phyloP scores from a whole-genome alignment of 768 basidiomycete species.

The Pluteus cervinus region DNA sequence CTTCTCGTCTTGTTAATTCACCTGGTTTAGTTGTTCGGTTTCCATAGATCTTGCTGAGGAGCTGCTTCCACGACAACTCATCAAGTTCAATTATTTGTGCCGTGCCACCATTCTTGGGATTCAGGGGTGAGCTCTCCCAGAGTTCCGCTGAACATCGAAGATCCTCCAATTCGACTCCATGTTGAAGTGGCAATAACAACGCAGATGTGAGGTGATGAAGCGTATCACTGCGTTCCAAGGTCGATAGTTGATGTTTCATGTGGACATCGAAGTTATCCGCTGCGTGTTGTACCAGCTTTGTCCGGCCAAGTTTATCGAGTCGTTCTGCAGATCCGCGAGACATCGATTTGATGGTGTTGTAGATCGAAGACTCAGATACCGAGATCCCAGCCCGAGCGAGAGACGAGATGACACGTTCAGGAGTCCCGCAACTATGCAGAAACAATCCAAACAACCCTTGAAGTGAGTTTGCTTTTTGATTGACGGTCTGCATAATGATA shows the following conservation, averaged over 20 bases:
- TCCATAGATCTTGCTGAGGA: background rate
- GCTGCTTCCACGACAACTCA: too few relatives aligned
- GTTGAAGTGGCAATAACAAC: conserved; percentile 14
- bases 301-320: conserved; percentile 9
- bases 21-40: background rate
- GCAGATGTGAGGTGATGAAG: conserved; percentile 20
- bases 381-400: conserved; percentile 22
- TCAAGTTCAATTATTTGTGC: conserved; percentile 7
- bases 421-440: conserved; percentile 8
- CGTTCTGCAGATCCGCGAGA: conserved; percentile 7
- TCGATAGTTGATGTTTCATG: conserved; percentile 11
- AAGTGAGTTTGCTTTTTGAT: conserved; percentile 15
- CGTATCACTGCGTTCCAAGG: conserved; percentile 11
- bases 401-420: conserved; percentile 18
- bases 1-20: background rate
- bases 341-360: conserved; percentile 9
- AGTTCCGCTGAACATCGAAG: conserved; percentile 15
- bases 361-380: conserved; percentile 12
- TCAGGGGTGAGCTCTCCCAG: conserved; percentile 12
- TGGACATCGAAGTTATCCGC: conserved; percentile 22
- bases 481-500: conserved; percentile 19
- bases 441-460: background rate
- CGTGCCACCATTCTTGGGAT: conserved; percentile 6
- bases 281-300: conserved; percentile 11
- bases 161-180: conserved; percentile 12